Percentiles rank a stretch among this genome's conserved stretches.
phyloP scores from a whole-genome alignment of 257 asterid species.

The Nicotiana attenuata region DNA sequence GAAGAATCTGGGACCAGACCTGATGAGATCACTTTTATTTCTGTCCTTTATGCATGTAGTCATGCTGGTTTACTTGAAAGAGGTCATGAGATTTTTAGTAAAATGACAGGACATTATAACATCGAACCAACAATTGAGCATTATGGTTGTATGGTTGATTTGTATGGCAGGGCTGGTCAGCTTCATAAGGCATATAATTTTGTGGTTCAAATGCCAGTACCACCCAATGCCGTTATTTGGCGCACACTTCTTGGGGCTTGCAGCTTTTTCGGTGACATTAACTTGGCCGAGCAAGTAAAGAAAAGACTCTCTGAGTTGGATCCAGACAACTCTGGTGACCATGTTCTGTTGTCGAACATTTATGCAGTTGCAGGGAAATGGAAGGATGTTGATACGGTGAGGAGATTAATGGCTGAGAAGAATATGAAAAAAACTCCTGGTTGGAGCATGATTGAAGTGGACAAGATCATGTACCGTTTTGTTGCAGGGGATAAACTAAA shows the following conservation, averaged over 20 bases:
- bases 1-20: conserved; percentile 54
- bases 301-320: conserved; percentile 55
- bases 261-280: conserved; percentile 58
- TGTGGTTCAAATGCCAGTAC: conserved; percentile 52
- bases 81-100: conserved; percentile 48
- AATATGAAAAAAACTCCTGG: conserved; percentile 59
- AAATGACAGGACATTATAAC: conserved; percentile 47
- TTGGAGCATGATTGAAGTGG: conserved; percentile 74
- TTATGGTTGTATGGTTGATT: conserved; percentile 93
- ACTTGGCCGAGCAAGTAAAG: conserved; percentile 61
- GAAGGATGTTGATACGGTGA: conserved; percentile 49
- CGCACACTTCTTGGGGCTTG: conserved; percentile 92
- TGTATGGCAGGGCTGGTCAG: conserved; percentile 73
- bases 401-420: conserved; percentile 56
- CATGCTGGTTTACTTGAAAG: conserved; percentile 74
- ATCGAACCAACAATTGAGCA: conserved; percentile 67
- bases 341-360: conserved; percentile 63
- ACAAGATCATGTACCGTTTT: conserved; percentile 43
- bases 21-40: conserved; percentile 52
- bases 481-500: conserved; percentile 37
- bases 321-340: conserved; percentile 62
- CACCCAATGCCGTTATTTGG: conserved; percentile 74
- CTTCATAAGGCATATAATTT: conserved; percentile 61
- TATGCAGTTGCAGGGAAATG: conserved; percentile 77
- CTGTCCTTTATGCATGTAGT: conserved; percentile 76